phyloP scores from a whole-genome alignment of 352 stramenopile genomes.

The Globisporangium abappressorium region DNA sequence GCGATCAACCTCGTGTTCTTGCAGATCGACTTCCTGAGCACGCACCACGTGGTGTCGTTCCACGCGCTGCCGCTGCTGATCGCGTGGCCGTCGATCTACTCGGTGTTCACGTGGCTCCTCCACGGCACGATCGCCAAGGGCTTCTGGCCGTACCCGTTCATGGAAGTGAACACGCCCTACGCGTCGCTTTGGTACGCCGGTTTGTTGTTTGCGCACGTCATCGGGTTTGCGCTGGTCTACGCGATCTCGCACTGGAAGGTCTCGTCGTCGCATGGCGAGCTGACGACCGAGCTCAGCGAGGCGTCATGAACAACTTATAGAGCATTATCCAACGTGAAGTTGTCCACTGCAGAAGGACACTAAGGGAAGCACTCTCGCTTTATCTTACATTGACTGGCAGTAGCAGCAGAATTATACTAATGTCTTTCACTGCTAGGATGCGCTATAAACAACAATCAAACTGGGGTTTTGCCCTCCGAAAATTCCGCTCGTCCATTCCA shows the following conservation, averaged over 20 bases:
- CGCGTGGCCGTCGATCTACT: conserved; percentile 60
- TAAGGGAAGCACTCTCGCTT: background rate
- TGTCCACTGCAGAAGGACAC: background rate
- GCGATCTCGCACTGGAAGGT: conserved; percentile 46
- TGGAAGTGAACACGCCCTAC: conserved; percentile 67
- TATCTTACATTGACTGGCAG: conserved; percentile 2
- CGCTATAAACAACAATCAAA: conserved; percentile 11
- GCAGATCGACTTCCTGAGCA: conserved; percentile 58
- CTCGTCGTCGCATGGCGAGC: background rate
- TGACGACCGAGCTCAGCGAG: background rate
- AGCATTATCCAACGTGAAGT: background rate
- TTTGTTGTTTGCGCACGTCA: conserved; percentile 47
- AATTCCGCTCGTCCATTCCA: background rate
- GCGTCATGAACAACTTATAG: background rate
- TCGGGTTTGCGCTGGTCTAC: conserved; percentile 36
- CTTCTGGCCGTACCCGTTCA: conserved; percentile 84
- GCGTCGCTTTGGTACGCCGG: conserved; percentile 71
- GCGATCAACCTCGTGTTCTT: conserved; percentile 67
- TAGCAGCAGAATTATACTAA: conserved; percentile 5
- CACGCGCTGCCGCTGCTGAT: conserved; percentile 60
- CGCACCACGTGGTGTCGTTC: conserved; percentile 48
- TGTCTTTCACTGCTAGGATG: background rate
- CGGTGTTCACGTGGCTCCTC: conserved; percentile 74
- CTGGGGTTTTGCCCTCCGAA: background rate
- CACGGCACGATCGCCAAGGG: conserved; percentile 59